Conservation (phyloP, 1,139 yeast species). For the Candida dubliniensis region DNA sequence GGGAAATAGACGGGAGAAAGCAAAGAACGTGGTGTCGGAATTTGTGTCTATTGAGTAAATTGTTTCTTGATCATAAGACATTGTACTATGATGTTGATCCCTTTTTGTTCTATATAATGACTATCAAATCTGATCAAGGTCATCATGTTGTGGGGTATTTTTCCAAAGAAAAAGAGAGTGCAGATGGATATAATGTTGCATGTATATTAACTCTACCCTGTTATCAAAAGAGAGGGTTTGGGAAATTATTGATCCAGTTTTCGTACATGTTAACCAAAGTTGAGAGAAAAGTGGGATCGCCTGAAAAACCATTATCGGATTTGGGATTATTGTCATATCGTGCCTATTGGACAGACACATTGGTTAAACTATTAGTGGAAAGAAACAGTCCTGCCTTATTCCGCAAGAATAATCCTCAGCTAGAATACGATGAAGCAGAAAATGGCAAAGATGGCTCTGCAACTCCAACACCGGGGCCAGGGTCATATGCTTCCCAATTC, state of each 20-base stretch:
- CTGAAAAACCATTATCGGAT: slow-evolving; percentile 96
- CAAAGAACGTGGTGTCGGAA: slow-evolving; percentile 98
- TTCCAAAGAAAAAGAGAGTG: slow-evolving; percentile 94
- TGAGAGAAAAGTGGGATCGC: slow-evolving; percentile 91
- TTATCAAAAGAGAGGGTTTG: slow-evolving; percentile 93
- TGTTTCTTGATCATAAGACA: slow-evolving; percentile 92
- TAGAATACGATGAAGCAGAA: slow-evolving; percentile 19
- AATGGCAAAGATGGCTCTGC: slow-evolving; percentile 28
- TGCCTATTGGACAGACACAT: slow-evolving; percentile 94
- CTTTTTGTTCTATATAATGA: slow-evolving; percentile 92
- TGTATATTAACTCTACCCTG: slow-evolving; percentile 95
- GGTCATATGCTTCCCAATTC: slow-evolving; percentile 6
- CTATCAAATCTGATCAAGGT: slow-evolving; percentile 80
- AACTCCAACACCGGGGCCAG: slow-evolving; percentile 20
- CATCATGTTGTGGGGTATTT: slow-evolving; percentile 96
- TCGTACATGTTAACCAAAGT: slow-evolving; percentile 85
- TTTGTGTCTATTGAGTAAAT: slow-evolving; percentile 80
- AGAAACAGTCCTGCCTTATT: slow-evolving; percentile 42
- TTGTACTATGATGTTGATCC: slow-evolving; percentile 97
- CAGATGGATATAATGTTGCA: slow-evolving; percentile 95
- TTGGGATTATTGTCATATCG: slow-evolving; percentile 89
- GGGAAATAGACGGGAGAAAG: slow-evolving; percentile 94
- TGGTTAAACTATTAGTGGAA: slow-evolving; percentile 74
- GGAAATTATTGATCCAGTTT: slow-evolving; percentile 86
- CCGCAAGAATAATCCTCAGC: slow-evolving; percentile 39